Conservation (phyloP, 2,329 filamentous ascomycete genomes). For the Paraphaeosphaeria minitans region DNA sequence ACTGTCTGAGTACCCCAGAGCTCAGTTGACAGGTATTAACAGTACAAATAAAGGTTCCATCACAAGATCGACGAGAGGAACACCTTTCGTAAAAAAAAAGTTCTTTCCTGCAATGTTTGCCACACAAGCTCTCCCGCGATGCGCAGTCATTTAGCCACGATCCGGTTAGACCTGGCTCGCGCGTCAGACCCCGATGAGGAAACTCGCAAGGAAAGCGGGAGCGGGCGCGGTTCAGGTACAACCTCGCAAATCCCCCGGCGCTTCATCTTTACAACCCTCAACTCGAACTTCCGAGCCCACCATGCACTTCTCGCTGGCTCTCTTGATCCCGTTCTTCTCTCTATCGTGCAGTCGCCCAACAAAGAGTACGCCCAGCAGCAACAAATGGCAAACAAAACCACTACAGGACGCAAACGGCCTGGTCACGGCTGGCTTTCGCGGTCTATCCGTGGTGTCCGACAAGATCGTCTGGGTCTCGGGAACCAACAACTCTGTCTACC, state of each 20-base stretch:
- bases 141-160: not conserved
- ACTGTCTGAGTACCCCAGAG: too few relatives aligned
- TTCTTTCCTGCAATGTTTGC: too few relatives aligned
- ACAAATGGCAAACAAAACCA: slow-evolving; percentile 5
- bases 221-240: not conserved
- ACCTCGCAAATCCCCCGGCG: not conserved
- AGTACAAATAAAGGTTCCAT: too few relatives aligned
- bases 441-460: slow-evolving; percentile 1
- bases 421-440: slow-evolving; percentile 2
- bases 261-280: not conserved
- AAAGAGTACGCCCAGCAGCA: not conserved
- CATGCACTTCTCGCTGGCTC: not conserved
- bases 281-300: not conserved
- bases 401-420: not conserved
- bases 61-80: too few relatives aligned
- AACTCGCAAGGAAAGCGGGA: slow-evolving; percentile 1
- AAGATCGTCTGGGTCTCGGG: slow-evolving; percentile 2
- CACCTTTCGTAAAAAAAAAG: too few relatives aligned
- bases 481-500: slow-evolving; percentile 7
- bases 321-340: not conserved
- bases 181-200: not conserved
- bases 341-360: not conserved
- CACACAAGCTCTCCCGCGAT: too few relatives aligned
- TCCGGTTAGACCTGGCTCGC: not conserved
- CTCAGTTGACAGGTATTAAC: too few relatives aligned